These are phyloP conservation scores for Hyphodiscus hymeniophilus DNA, from an alignment of 495 filamentous ascomycete genomes.

Conservation along the genomic window DNA sequence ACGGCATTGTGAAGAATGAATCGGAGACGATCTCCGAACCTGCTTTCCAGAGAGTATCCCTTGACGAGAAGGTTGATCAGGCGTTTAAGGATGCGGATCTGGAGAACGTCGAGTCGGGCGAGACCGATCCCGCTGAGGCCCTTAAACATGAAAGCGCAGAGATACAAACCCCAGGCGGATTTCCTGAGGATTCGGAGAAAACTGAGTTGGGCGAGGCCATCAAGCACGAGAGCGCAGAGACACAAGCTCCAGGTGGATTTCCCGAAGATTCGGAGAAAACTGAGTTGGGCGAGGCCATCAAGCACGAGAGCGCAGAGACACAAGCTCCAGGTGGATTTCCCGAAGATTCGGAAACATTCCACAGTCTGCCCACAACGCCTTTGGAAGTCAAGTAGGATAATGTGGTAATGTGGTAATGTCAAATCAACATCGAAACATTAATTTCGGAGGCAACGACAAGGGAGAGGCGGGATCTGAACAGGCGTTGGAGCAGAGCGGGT, in stretches of 20 bases:
- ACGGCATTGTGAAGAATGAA: background rate
- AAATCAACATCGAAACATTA: no score
- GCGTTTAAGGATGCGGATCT: background rate
- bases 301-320: background rate
- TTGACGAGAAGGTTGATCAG: background rate
- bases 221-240: background rate
- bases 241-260: background rate
- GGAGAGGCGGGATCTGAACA: no score
- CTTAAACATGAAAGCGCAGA: background rate
- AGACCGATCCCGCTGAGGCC: background rate
- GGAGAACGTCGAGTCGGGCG: background rate
- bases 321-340: background rate
- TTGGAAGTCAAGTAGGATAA: background rate
- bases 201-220: background rate
- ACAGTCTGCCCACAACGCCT: background rate
- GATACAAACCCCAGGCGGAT: background rate
- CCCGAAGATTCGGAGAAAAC: background rate
- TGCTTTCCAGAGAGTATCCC: background rate
- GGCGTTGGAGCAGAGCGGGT: no score
- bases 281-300: background rate
- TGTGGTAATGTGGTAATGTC: no score
- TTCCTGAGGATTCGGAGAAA: background rate
- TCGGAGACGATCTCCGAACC: background rate
- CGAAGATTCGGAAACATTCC: background rate
- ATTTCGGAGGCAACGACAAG: no score